Evolutionary conservation across 2,329 filamentous ascomycete species (phyloP).

Genomic region (Epichloe hybrida): DNA sequence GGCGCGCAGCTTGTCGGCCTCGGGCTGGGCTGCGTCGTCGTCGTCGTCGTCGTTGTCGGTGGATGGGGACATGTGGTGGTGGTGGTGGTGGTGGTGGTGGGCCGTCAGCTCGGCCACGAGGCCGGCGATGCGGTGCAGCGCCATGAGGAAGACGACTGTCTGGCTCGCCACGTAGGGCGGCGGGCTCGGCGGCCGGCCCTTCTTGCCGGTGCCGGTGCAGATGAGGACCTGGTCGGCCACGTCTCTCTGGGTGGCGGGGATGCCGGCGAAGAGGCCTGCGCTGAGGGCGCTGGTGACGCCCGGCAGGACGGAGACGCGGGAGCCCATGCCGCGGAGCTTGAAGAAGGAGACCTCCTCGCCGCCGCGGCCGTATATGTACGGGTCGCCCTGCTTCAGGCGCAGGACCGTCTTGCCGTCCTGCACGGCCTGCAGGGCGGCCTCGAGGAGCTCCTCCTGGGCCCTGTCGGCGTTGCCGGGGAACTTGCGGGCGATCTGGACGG

Average conservation of each 20-base stretch:
- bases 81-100: constrained; percentile 21
- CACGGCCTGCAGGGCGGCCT: constrained; percentile 57
- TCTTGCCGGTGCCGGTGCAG: constrained; percentile 92
- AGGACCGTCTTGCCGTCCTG: constrained; percentile 63
- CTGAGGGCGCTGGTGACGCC: constrained; percentile 82
- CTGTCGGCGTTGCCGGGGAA: constrained; percentile 94
- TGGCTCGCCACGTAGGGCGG: constrained; percentile 64
- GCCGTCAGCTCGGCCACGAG: constrained; percentile 52
- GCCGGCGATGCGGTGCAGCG: constrained; percentile 67
- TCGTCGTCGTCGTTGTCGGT: no score
- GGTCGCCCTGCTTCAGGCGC: constrained; percentile 89
- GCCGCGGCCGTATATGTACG: constrained; percentile 88
- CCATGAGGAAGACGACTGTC: constrained; percentile 92
- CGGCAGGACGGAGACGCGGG: constrained; percentile 58
- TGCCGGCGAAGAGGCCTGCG: constrained; percentile 75
- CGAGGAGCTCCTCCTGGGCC: constrained; percentile 80
- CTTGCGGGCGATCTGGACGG: constrained; percentile 85
- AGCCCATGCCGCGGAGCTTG: constrained; percentile 52
- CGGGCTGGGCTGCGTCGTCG: background rate
- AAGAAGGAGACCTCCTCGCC: constrained; percentile 89
- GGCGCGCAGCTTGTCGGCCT: constrained; percentile 13
- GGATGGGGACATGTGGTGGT: constrained; percentile 25
- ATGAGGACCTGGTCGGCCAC: constrained; percentile 87
- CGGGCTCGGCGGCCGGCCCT: constrained; percentile 69
- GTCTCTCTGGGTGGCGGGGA: constrained; percentile 78